Conservation (phyloP, 306 rosid genomes). For the Vigna reflexopilosa region DNA sequence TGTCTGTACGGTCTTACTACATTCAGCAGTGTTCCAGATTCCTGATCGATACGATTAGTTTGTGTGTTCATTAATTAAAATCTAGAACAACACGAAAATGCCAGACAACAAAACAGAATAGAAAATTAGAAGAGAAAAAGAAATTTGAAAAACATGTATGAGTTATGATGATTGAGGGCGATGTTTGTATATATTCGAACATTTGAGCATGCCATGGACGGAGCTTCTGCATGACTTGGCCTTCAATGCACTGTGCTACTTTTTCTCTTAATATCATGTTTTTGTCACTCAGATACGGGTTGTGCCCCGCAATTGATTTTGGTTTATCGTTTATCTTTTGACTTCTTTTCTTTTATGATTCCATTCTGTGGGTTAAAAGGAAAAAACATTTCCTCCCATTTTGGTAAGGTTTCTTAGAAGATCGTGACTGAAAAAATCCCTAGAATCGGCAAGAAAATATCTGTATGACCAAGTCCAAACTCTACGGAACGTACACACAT, state of each 20-base stretch:
- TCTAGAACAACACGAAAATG: not conserved
- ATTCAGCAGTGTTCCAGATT: not conserved
- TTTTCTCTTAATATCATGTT: not conserved
- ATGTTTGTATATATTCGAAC: slow-evolving; percentile 4
- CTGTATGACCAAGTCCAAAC: not conserved
- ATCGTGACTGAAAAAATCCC: not conserved
- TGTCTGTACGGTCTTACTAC: not conserved
- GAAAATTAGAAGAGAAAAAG: not conserved
- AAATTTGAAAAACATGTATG: not conserved
- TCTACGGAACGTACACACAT: not conserved
- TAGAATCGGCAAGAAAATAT: not conserved
- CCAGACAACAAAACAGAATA: not conserved
- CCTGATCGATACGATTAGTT: not conserved
- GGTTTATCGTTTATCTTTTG: slow-evolving; percentile 18
- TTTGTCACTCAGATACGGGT: not conserved
- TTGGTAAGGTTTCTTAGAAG: not conserved
- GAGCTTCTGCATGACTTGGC: not conserved
- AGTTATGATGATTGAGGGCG: not conserved
- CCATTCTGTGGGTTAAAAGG: not conserved
- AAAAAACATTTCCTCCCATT: not conserved
- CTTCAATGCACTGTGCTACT: not conserved
- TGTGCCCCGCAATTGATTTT: slow-evolving; percentile 19
- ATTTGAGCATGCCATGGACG: not conserved
- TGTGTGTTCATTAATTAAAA: not conserved
- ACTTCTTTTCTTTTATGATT: slow-evolving; percentile 19